Evolutionary conservation across 192 early-diverging fungal genomes (phyloP).

Genomic region (Coemansia sp.): DNA sequence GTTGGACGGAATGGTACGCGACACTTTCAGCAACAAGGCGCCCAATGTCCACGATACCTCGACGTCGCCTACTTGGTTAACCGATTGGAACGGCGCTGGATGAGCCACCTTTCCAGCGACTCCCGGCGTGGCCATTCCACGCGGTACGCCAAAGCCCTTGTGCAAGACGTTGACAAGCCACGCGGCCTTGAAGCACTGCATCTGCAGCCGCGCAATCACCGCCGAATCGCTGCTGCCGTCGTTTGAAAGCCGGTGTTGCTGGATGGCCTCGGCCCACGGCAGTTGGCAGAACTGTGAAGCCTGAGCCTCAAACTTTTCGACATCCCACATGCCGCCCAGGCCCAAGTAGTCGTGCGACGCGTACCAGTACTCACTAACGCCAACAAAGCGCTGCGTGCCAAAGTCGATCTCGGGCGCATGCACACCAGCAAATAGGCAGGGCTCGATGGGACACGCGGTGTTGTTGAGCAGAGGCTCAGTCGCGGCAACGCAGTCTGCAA

Average conservation of each 20-base stretch:
- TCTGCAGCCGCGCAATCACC: constrained; percentile 67
- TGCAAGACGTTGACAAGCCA: constrained; percentile 94
- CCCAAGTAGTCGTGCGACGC: constrained; percentile 81
- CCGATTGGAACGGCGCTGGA: constrained; percentile 68
- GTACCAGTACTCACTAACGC: constrained; percentile 98
- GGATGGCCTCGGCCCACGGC: constrained; percentile 69
- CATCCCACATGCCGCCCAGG: constrained; percentile 81
- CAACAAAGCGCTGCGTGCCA: constrained; percentile 77
- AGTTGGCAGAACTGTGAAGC: constrained; percentile 73
- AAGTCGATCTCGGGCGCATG: constrained; percentile 88
- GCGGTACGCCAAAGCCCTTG: constrained; percentile 87
- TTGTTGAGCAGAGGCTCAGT: constrained; percentile 86
- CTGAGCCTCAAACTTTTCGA: constrained; percentile 66
- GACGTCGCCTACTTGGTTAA: constrained; percentile 75
- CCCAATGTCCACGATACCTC: constrained; percentile 92
- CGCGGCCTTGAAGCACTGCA: constrained; percentile 96
- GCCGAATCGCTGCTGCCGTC: constrained; percentile 23
- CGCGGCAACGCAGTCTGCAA: constrained; percentile 61
- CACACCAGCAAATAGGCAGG: constrained; percentile 95
- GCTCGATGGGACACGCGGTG: constrained; percentile 69
- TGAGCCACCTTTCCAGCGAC: not conserved
- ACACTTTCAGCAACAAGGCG: constrained; percentile 30
- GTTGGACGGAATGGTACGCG: constrained; percentile 24
- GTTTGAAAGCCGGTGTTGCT: not conserved
- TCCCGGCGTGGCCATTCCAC: constrained; percentile 9